Base-by-base conservation (phyloP, 176 grass and related monocot species). In the Aegilops umbellulata region DNA sequence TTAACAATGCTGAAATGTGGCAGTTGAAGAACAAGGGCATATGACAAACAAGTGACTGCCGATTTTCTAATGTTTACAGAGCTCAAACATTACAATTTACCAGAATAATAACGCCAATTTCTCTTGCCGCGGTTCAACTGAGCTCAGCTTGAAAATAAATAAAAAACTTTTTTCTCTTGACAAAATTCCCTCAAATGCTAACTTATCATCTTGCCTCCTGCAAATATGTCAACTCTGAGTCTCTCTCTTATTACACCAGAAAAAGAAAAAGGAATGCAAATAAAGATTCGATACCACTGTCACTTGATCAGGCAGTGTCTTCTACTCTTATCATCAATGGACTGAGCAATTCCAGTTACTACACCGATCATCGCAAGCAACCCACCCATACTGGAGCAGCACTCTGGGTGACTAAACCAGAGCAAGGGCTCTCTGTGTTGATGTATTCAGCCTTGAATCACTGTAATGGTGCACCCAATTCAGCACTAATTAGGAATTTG, bases 401-500 rank as follows among this genome's bases (percentile, higher is more conserved):
- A 65, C 55, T 35, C 57, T 76, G 32, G n/a, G 42, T 65, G 42
- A 22, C 29, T 65, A 32, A 16, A 72, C 30, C 19, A 20, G 58
- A 74, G n/a, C 10, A 78, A 55, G 10, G 46, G 11, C 46, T n/a
- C 65, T 31, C 64, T 22, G 23, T 64, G 72, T 78, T 32, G 51
- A 85, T 16, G 25, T 58, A 74, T 79, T 27, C 65, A 89, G 22
- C 69, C 23, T 84, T 8, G 17, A 44, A 58, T 27, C n/a, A 39
- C 72, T 12, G 6, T 60, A 35, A 55, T 5, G 38, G 39, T 24
- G 36, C 82, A 67, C 11, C 26, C 49, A 36, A 65, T 85, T 29
- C 44, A 60, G 57, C 20, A 46, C 42, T 83, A 98, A 91, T 98
- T 84, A 13, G 16, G 74, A 77, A 94, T 77, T n/a, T 0, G 4